Evolutionary conservation across 371 early-diverging fungal genomes (phyloP), one percentile per base, ranked within the genome.

Genomic region (Mortierella sp.): DNA sequence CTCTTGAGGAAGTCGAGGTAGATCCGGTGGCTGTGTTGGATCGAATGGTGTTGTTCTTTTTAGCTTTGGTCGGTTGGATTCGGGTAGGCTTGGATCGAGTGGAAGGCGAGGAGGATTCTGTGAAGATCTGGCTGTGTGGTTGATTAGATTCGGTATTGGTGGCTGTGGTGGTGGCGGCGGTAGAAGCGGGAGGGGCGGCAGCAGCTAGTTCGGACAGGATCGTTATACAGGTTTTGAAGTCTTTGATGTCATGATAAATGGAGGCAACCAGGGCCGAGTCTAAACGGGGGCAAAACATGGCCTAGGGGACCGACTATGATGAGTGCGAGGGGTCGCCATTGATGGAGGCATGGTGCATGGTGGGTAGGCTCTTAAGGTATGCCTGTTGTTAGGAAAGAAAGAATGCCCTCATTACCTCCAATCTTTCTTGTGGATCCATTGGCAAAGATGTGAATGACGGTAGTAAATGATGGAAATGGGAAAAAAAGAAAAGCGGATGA

Each of bases 231-330:
- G 65, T 60, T 50, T 65, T 69, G 52, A 79, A 79, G 63, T 79
- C 79, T 1, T 57, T 53, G 26, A 68, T 44, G 50, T 79, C 79
- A 60, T 68, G 55, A 47, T 69, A 79, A 15, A 79, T 79, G 7
- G 79, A 72, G 4, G 72, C 79, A 59, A 79, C 73, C 37, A 79
- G 59, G 23, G 79, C 70, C 19, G 79, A 79, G 60, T 79, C 79
- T 19, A 79, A 60, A 43, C 72, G 68, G 26, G 79, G 79, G 57
- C 79, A 79, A 45, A 79, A 79, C 79, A 79, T 79, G 61, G 79
- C 79, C 79, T 77, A 26, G 62, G 52, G 19, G n/a, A n/a, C 16
- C n/a, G n/a, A 26, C 43, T 43, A 30, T 19, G 37, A 52, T n/a
- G 44, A 63, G n/a, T 7, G n/a, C n/a, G n/a, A n/a, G n/a, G n/a